Evolutionary conservation across 805 yeast genomes (phyloP).

Genomic region (Sugiyamaella chiloensis): DNA sequence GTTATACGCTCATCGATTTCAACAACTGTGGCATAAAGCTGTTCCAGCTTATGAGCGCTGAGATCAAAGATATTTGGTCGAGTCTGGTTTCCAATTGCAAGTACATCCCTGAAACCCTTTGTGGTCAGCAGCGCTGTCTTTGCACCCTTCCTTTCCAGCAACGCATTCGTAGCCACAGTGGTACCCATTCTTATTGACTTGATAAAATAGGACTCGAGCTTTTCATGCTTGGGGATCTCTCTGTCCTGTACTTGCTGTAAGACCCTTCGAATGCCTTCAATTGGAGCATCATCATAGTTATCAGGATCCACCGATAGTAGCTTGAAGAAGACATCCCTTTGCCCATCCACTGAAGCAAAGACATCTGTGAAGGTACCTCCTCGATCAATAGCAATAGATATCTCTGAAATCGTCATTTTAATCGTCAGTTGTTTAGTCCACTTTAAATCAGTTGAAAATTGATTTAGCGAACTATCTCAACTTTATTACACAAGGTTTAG

Average conservation of each 20-base stretch:
- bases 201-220: not conserved
- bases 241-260: constrained; percentile 56
- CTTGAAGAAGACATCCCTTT: constrained; percentile 66
- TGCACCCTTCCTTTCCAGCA: constrained; percentile 88
- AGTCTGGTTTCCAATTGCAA: constrained; percentile 84
- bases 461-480: too few relatives aligned
- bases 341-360: constrained; percentile 48
- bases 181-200: constrained; percentile 74
- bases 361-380: constrained; percentile 94
- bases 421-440: too few relatives aligned
- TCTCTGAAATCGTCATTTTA: not conserved
- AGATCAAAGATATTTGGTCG: constrained; percentile 86
- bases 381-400: constrained; percentile 34
- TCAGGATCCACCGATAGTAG: constrained; percentile 82
- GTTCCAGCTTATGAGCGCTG: constrained; percentile 64
- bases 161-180: constrained; percentile 92
- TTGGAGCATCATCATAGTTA: constrained; percentile 84
- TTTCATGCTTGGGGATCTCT: constrained; percentile 48
- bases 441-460: too few relatives aligned
- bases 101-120: constrained; percentile 78
- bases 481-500: too few relatives aligned
- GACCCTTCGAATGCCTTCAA: constrained; percentile 82
- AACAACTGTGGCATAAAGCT: constrained; percentile 67
- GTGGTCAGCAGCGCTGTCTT: constrained; percentile 80
- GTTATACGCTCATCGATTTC: constrained; percentile 91